Base-by-base conservation (phyloP, 768 basidiomycete genomes). In the Pleurotus citrinopileatus region DNA sequence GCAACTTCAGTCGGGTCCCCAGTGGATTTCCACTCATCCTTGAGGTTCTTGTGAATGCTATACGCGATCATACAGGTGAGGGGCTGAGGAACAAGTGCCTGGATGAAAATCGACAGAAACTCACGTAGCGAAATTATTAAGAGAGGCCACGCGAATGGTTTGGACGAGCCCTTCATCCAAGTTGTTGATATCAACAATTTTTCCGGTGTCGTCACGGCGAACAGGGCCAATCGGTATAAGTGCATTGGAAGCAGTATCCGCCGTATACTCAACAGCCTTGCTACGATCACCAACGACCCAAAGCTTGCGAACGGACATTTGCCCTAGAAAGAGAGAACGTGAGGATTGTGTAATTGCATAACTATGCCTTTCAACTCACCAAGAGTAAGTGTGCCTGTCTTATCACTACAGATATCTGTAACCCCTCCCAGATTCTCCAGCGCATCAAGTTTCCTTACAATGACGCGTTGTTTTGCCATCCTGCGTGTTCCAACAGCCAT, bases 371-470 rank as follows among this genome's bases (percentile, higher is more conserved):
- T 13, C 17, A 8, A 10, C 45, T 3, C 5, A 47, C 45, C 45
- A 15, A 47, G 23, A 17, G 80, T 81, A 23, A 82, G 64, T 13
- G 84, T 87, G 25, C 84, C 84, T 0, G 84, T 87, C 66, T 86
- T 86, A 65, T 86, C 84, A 20, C 81, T 82, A 61, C 84, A 86
- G 28, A 76, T 70, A 59, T 74, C 69, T 2, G 70, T 72, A 4
- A 86, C 82, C 6, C 76, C 80, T 9, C 83, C 81, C 29, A 87
- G 63, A 46, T 77, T 82, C 61, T 86, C 83, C 56, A 86, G 72
- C 17, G 84, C 82, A 56, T 85, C 83, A 57, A 87, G 74, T 50
- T 80, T 76, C 28, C 83, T 74, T 12, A 85, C 82, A 53, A 87
- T 77, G 27, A 84, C 84, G 56, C 84, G 76, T 61, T 82, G 45